A percentile compares a stretch with the other conserved stretches of the same genome.
These are phyloP conservation scores for Periconia sp. DNA, from an alignment of 2,329 filamentous ascomycete species.

Conservation along the genomic window DNA sequence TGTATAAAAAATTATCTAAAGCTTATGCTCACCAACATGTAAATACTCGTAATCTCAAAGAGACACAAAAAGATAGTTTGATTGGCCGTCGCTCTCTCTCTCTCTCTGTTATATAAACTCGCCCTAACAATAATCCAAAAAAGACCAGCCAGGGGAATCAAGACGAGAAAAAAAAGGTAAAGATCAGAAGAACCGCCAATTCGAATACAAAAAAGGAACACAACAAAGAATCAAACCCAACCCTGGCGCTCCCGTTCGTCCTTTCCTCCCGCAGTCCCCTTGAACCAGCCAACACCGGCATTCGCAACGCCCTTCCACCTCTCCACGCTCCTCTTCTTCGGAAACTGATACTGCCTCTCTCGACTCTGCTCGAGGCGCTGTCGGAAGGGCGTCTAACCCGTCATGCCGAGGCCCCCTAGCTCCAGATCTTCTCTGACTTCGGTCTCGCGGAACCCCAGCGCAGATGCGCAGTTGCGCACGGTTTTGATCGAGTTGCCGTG, in stretches of 20 bases:
- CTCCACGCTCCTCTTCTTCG: conserved; percentile 37
- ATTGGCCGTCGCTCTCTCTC: too few relatives aligned
- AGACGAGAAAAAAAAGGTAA: too few relatives aligned
- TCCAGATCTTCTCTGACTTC: conserved; percentile 42
- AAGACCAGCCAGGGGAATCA: too few relatives aligned
- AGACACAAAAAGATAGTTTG: too few relatives aligned
- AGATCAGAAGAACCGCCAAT: too few relatives aligned
- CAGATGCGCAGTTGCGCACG: conserved; percentile 24
- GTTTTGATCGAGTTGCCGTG: conserved; percentile 24
- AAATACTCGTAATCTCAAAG: too few relatives aligned
- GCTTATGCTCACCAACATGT: too few relatives aligned
- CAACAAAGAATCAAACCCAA: conserved; percentile 25
- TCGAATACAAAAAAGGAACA: not conserved
- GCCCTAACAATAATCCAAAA: too few relatives aligned
- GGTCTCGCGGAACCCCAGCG: conserved; percentile 40
- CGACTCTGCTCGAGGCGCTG: conserved; percentile 33
- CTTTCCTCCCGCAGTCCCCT: conserved; percentile 21
- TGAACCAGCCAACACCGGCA: conserved; percentile 39
- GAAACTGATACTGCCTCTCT: conserved; percentile 34
- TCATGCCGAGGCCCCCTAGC: conserved; percentile 26
- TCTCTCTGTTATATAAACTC: too few relatives aligned
- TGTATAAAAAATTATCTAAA: too few relatives aligned
- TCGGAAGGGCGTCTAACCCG: conserved; percentile 30
- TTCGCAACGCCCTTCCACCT: conserved; percentile 38
- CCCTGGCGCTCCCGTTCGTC: conserved; percentile 30